Evolutionary conservation across 1,139 yeast species (phyloP), one percentile per base, ranked within the genome.

Genomic region (Diutina mesorugosa): DNA sequence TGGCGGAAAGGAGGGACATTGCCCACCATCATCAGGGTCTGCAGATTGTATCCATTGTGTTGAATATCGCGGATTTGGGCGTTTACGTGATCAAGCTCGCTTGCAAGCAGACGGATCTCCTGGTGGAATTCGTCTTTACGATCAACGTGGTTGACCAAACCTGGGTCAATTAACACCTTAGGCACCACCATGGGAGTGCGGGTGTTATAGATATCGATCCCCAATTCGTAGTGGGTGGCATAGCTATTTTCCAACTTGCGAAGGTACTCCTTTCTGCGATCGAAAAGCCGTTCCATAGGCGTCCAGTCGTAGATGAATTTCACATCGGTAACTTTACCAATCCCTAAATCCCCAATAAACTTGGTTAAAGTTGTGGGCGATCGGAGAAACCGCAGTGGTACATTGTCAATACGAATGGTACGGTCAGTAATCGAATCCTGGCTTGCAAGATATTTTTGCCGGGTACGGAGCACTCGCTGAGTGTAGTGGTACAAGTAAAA

Each of bases 401-500:
- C 89, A 0, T 98, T 98, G 53, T 95, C 87, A 29, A 93, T 69
- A 58, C 95, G 74, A 57, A 93, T 87, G 0, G 99, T 93, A 65
- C 97, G 76, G 73, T 93, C 99, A 0, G 98, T 90, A 57, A 93
- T 81, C 6, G 97, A 86, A 66, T 88, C 87, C 67, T 91, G 98
- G 56, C 84, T 80, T 0, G 98, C 99, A 61, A 93, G 73, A 66
- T 88, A 88, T 61, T 78, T 76, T 67, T 93, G 99, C 21, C 66
- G 66, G 58, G 79, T 81, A 57, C 84, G 69, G 9, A 69, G 67
- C 14, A 59, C 60, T 1, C 77, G 76, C 51, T 73, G 74, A 29
- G 71, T 69, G 57, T 73, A 77, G 55, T 70, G 70, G 57, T 74
- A 63, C 59, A 81, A 65, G 54, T 69, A 66, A 55, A 68, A 71